Evolutionary conservation across 208 protist genomes (phyloP).

Genomic region (Trypanosoma grayi): DNA sequence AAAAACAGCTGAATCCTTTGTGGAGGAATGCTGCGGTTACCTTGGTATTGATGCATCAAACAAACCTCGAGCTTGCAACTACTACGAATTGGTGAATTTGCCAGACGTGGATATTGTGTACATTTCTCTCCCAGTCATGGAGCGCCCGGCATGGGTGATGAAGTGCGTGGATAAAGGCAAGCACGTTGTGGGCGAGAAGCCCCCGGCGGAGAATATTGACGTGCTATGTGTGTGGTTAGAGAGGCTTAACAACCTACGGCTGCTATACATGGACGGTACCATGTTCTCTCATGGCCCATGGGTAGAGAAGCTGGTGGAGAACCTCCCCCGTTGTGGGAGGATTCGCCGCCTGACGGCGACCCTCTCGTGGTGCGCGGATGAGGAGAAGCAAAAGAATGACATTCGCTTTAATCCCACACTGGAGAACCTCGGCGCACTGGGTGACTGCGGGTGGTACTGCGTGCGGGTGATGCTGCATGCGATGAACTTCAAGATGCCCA

Average conservation of each 20-base stretch:
- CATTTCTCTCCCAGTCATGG: not conserved
- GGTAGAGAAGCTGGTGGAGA: not conserved
- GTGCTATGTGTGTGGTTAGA: conserved; percentile 12
- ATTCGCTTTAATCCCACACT: not conserved
- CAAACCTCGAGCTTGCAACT: conserved; percentile 9
- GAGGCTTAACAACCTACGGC: not conserved
- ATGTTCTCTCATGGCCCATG: conserved; percentile 1
- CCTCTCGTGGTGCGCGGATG: not conserved
- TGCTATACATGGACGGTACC: conserved; percentile 8
- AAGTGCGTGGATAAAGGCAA: conserved; percentile 8
- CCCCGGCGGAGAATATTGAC: not conserved
- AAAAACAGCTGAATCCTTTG: not conserved
- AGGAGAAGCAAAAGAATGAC: not conserved
- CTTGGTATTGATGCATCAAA: not conserved
- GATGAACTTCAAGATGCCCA: conserved; percentile 2
- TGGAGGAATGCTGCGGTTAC: not conserved
- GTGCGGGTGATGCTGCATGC: conserved; percentile 3
- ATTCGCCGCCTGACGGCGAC: not conserved
- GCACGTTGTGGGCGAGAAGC: conserved; percentile 7
- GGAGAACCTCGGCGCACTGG: conserved; percentile 26
- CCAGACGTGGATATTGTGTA: conserved; percentile 20
- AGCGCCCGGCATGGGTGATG: conserved; percentile 8
- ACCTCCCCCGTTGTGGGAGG: not conserved
- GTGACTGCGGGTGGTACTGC: conserved; percentile 27
- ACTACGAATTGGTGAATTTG: not conserved